These are phyloP conservation scores for Moricandia arvensis DNA, from an alignment of 345 rosid species.

Conservation along the genomic window DNA sequence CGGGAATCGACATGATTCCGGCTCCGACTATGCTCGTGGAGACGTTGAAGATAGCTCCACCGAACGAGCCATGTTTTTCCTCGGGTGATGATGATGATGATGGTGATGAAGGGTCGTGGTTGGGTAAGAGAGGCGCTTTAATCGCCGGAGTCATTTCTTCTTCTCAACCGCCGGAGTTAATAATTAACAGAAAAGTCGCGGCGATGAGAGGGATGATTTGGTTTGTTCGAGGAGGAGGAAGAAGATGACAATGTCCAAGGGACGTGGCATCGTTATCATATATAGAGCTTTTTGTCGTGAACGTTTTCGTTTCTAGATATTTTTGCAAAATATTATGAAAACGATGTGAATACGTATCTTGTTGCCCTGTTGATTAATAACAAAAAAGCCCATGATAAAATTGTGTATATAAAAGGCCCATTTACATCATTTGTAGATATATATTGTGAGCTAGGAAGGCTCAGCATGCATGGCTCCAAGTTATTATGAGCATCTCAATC, in stretches of 20 bases:
- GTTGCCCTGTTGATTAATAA: too few species aligned
- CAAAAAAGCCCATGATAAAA: too few species aligned
- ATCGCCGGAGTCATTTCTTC: constrained; percentile 52
- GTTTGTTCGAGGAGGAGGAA: neutral
- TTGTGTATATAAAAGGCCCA: too few species aligned
- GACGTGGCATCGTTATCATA: constrained; percentile 13
- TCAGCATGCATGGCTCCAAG: constrained; percentile 76
- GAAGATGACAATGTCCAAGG: neutral
- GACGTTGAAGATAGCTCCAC: constrained; percentile 87
- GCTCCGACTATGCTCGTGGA: constrained; percentile 85
- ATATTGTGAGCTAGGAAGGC: constrained; percentile 78
- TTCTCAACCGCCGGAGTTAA: neutral
- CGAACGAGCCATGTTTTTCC: constrained; percentile 46
- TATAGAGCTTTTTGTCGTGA: neutral
- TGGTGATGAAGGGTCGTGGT: constrained; percentile 26
- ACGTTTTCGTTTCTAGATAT: neutral
- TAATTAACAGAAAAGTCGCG: neutral
- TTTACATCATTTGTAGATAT: constrained; percentile 21
- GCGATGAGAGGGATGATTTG: neutral
- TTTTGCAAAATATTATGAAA: neutral
- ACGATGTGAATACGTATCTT: neutral
- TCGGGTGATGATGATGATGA: neutral
- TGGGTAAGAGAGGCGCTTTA: constrained; percentile 54
- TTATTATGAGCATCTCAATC: constrained; percentile 31
- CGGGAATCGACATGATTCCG: constrained; percentile 92